A percentile compares a stretch with the other conserved stretches of the same genome.
Evolutionary conservation across 441 rosid genomes (phyloP).

Genomic region (Capsella rubella): DNA sequence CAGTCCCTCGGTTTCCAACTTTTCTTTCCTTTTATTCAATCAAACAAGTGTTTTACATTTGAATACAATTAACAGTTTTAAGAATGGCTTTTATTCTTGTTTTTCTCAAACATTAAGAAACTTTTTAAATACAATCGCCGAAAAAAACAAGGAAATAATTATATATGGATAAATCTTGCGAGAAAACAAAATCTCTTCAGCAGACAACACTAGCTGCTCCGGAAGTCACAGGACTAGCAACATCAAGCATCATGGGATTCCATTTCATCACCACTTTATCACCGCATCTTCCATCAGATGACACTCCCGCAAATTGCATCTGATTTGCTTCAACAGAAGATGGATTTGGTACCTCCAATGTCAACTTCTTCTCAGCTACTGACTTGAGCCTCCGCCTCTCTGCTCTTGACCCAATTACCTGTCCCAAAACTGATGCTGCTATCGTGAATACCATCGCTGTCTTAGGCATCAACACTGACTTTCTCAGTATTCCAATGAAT

Average conservation of each 20-base stretch:
- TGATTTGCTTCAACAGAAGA: slow-evolving; percentile 10
- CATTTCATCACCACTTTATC: slow-evolving; percentile 42
- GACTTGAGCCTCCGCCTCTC: slow-evolving; percentile 66
- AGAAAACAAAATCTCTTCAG: slow-evolving; percentile 34
- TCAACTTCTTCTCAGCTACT: slow-evolving; percentile 44
- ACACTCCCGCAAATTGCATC: slow-evolving; percentile 18
- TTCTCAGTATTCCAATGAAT: slow-evolving; percentile 73
- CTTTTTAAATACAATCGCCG: slow-evolving; percentile 33
- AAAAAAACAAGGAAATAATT: slow-evolving; percentile 10
- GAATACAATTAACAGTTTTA: slow-evolving; percentile 20
- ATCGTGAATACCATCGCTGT: slow-evolving; percentile 79
- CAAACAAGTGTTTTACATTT: slow-evolving; percentile 34
- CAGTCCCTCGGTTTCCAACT: background rate
- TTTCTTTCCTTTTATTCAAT: slow-evolving; percentile 14
- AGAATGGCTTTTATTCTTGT: slow-evolving; percentile 39
- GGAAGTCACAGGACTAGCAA: slow-evolving; percentile 39
- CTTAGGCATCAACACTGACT: slow-evolving; percentile 74
- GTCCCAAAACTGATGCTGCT: slow-evolving; percentile 74
- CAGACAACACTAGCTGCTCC: slow-evolving; percentile 45
- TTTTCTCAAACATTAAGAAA: slow-evolving; percentile 37
- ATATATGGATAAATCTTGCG: slow-evolving; percentile 13
- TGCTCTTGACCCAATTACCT: slow-evolving; percentile 79
- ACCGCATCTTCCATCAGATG: slow-evolving; percentile 42
- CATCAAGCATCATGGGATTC: slow-evolving; percentile 44
- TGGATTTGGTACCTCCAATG: background rate